A percentile compares a stretch with the other conserved stretches of the same genome.
These are phyloP conservation scores for Neckera pumila DNA, from an alignment of 225 moss, liverwort and hornwort species.

Conservation along the genomic window DNA sequence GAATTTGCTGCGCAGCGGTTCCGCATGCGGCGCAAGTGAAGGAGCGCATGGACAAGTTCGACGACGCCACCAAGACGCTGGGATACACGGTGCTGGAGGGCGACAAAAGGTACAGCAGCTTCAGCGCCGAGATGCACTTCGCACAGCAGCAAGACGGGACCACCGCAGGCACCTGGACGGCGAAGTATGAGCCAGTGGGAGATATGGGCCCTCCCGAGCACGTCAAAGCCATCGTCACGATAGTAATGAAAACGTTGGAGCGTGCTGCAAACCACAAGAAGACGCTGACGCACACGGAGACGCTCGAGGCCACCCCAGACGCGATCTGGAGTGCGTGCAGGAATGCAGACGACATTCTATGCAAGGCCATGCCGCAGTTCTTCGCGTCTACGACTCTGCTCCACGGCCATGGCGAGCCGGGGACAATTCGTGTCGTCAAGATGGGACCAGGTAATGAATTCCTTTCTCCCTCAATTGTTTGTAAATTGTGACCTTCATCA, in stretches of 20 bases:
- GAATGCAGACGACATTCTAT: constrained; percentile 11
- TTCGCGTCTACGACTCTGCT: neutral
- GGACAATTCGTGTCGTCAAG: constrained; percentile 15
- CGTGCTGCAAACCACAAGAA: neutral
- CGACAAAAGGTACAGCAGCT: constrained; percentile 14
- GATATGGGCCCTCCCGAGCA: constrained; percentile 9
- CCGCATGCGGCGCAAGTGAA: constrained; percentile 1
- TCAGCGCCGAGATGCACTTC: constrained; percentile 20
- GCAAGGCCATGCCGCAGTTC: constrained; percentile 12
- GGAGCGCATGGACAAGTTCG: constrained; percentile 36
- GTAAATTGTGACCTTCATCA: neutral
- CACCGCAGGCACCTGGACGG: constrained; percentile 10
- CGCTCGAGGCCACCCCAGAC: neutral
- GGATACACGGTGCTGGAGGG: constrained; percentile 22
- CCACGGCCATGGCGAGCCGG: constrained; percentile 16
- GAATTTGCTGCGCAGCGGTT: neutral
- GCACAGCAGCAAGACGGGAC: neutral
- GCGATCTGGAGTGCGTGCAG: constrained; percentile 5
- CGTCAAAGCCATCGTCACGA: neutral
- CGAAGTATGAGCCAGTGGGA: neutral
- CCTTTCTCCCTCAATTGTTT: neutral
- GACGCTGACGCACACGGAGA: neutral
- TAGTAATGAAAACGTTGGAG: constrained; percentile 9
- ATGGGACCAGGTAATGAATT: constrained; percentile 4
- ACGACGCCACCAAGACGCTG: constrained; percentile 20